Base-by-base conservation (phyloP, 192 early-diverging fungal genomes). In the Entomortierella chlamydospora region DNA sequence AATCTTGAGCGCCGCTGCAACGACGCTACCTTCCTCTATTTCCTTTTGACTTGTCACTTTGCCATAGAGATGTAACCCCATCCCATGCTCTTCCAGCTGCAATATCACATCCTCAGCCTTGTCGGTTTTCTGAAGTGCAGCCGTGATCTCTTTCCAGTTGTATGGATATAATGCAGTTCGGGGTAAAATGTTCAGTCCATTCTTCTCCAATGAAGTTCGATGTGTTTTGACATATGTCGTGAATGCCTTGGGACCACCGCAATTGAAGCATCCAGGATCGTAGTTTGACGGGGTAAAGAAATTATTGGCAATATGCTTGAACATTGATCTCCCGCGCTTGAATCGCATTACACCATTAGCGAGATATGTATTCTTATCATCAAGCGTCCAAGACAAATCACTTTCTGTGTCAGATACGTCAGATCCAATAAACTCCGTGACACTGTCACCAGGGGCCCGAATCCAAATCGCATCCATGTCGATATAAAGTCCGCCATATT, bases 391-490 rank as follows among this genome's bases (percentile, higher is more conserved):
- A 30, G 78, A 68, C 23, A 53, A 56, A 60, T 89, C 88, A 2
- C 72, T 54, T 11, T 70, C 42, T 8, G 81, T 57, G 29, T 79
- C 86, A 0, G 88, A 86, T n/a, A 74, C 72, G 53, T 89, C 88
- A 0, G 88, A 80, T 25, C 88, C 88, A 80, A 89, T 87, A 42
- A 87, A 89, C 67, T 89, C 84, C 4, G 84, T 73, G 0, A 78
- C 68, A 2, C 67, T 51, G 39, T 87, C 83, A 0, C 85, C 84
- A 11, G 88, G 88, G 0, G 78, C 57, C 18, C 86, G 84, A 8
- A 86, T 71, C 88, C 86, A 89, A 20, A 89, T 68, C n/a, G 86
- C 84, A 47, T 89, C 88, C 83, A 89, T 87, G 58, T 89, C 88
- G 84, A 89, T 87, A 70, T 87, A 89, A 9, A 84, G 84, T 18